Evolutionary conservation across 768 basidiomycete genomes (phyloP).

Genomic region (Pleurotus salmoneostramineus): DNA sequence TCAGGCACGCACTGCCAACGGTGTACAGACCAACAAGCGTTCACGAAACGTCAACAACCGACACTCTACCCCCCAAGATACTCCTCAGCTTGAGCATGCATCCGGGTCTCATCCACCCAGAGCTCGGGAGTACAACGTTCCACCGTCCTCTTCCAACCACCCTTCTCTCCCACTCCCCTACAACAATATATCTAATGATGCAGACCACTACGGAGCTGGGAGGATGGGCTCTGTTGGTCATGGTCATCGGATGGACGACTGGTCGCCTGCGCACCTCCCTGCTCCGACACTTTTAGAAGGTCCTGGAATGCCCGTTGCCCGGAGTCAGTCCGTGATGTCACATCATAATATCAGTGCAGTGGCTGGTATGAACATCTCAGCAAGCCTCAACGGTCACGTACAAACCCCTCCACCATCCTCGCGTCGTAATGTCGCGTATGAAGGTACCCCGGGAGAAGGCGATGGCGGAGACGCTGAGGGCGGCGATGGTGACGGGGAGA

Average conservation of each 20-base stretch:
- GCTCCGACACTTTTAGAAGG: conserved; percentile 63
- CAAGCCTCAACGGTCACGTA: conserved; percentile 1
- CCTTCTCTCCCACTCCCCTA: conserved; percentile 51
- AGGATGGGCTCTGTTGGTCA: background rate
- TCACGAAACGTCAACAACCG: conserved; percentile 35
- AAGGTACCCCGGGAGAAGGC: background rate
- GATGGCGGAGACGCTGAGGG: conserved; percentile 18
- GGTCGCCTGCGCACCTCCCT: conserved; percentile 43
- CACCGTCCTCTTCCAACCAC: conserved; percentile 49
- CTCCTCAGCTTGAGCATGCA: conserved; percentile 25
- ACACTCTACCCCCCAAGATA: conserved; percentile 30
- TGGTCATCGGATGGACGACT: conserved; percentile 26
- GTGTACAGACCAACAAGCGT: conserved; percentile 35
- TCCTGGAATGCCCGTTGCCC: conserved; percentile 72
- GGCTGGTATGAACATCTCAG: background rate
- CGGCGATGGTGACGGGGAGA: conserved; percentile 41
- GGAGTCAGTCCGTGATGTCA: conserved; percentile 23
- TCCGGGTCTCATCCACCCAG: conserved; percentile 19
- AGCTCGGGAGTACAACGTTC: conserved; percentile 42
- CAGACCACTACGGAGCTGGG: conserved; percentile 29
- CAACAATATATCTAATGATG: conserved; percentile 9
- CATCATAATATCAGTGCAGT: conserved; percentile 10
- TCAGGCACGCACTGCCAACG: conserved; percentile 24
- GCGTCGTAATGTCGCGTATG: conserved; percentile 8
- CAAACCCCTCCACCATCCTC: conserved; percentile 1